Conservation (phyloP, 2,329 filamentous ascomycete species). For the Dryadomyces sulphureus region DNA sequence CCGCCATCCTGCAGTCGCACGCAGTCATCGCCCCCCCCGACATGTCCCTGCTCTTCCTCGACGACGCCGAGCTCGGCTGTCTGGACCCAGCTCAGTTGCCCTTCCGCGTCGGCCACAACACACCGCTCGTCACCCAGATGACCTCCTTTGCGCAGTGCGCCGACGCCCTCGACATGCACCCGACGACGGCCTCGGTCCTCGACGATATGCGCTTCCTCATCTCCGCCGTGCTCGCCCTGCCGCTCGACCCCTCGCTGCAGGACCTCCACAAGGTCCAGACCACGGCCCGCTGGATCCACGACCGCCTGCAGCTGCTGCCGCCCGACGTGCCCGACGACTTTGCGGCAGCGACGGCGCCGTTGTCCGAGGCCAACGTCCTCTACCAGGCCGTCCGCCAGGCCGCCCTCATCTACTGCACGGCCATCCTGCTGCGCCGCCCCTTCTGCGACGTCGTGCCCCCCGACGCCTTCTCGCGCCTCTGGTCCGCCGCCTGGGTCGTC, state of each 20-base stretch:
- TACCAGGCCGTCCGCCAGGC: conserved; percentile 31
- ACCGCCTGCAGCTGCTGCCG: conserved; percentile 20
- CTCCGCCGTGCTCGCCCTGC: conserved; percentile 25
- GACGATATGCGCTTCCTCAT: conserved; percentile 35
- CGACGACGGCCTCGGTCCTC: conserved; percentile 30
- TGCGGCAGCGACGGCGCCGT: not conserved
- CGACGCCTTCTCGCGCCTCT: conserved; percentile 26
- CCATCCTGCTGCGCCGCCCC: conserved; percentile 26
- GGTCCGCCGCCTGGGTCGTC: conserved; percentile 31
- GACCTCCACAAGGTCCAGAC: conserved; percentile 24
- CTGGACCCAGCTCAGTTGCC: conserved; percentile 21
- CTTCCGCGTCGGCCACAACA: conserved; percentile 29
- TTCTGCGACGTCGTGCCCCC: conserved; percentile 25
- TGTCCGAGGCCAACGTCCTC: conserved; percentile 15
- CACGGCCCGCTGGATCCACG: conserved; percentile 24
- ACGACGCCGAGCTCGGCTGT: conserved; percentile 24
- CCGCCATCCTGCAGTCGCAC: conserved; percentile 23
- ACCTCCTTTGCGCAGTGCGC: conserved; percentile 26
- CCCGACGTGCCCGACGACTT: conserved; percentile 4
- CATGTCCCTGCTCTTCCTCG: conserved; percentile 25
- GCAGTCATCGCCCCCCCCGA: conserved; percentile 33
- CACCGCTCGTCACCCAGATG: conserved; percentile 28
- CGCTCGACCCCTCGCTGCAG: conserved; percentile 18
- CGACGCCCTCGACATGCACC: conserved; percentile 27
- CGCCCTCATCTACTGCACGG: conserved; percentile 31